phyloP scores from a whole-genome alignment of 331 rosid species.

The Rhamnella rubrinervis region DNA sequence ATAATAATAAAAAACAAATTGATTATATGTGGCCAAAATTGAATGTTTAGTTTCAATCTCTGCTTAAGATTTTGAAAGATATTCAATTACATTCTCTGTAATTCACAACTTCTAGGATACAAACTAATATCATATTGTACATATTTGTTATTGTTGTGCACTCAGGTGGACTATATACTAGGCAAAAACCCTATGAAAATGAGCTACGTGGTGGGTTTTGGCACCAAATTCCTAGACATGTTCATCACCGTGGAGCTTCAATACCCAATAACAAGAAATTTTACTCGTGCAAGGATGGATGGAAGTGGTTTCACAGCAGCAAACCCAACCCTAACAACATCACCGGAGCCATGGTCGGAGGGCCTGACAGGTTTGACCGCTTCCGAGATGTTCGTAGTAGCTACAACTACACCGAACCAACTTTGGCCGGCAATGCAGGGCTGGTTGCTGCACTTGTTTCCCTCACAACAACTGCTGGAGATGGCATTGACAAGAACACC shows the following conservation, averaged over 20 bases:
- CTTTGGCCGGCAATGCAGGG: slow-evolving; percentile 66
- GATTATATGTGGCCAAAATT: too few species aligned
- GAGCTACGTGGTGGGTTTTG: slow-evolving; percentile 67
- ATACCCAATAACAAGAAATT: slow-evolving; percentile 41
- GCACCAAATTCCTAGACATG: slow-evolving; percentile 45
- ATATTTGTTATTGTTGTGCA: background rate
- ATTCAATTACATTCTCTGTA: too few species aligned
- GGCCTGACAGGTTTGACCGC: slow-evolving; percentile 46
- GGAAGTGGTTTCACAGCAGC: slow-evolving; percentile 48
- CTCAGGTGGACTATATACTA: slow-evolving; percentile 59
- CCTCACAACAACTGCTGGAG: slow-evolving; percentile 38
- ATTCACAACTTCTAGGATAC: too few species aligned
- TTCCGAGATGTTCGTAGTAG: slow-evolving; percentile 43
- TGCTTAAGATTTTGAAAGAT: too few species aligned
- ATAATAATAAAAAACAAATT: too few species aligned
- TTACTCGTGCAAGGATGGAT: slow-evolving; percentile 52
- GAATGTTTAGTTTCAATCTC: too few species aligned
- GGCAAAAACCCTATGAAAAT: slow-evolving; percentile 65
- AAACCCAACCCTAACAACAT: slow-evolving; percentile 48
- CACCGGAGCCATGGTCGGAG: slow-evolving; percentile 72
- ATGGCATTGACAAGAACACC: slow-evolving; percentile 48
- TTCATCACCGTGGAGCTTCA: slow-evolving; percentile 67
- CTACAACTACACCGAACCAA: slow-evolving; percentile 51
- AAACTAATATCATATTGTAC: background rate
- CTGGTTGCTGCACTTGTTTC: slow-evolving; percentile 66